phyloP scores from a whole-genome alignment of 495 filamentous ascomycete genomes.

The Penicillium canariense region DNA sequence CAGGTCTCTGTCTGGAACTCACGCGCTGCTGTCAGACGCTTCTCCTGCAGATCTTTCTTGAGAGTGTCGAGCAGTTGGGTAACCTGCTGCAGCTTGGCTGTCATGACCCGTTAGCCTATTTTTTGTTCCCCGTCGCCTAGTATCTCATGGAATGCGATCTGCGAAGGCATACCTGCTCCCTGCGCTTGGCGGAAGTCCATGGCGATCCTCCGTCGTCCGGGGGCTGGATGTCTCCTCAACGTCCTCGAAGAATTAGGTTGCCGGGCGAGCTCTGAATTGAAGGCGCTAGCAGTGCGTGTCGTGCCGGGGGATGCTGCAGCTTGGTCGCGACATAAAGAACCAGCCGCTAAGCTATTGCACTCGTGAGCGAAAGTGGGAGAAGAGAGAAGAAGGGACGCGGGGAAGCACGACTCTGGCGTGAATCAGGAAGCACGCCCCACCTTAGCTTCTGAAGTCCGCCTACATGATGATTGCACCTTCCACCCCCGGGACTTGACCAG shows the following conservation, averaged over 20 bases:
- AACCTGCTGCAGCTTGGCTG: conserved; percentile 66
- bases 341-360: not conserved
- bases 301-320: not conserved
- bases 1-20: conserved; percentile 24
- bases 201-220: not conserved
- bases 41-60: conserved; percentile 54
- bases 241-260: not conserved
- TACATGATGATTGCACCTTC: not conserved
- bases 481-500: not conserved
- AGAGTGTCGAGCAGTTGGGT: conserved; percentile 57
- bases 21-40: conserved; percentile 56
- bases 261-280: not conserved
- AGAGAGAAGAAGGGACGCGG: conserved; percentile 1
- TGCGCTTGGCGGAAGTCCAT: conserved; percentile 20
- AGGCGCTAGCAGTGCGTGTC: not conserved
- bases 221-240: not conserved
- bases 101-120: not conserved
- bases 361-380: not conserved
- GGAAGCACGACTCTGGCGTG: conserved; percentile 1
- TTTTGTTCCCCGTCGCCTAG: too few relatives aligned
- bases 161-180: conserved; percentile 30
- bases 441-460: not conserved
- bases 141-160: conserved; percentile 9
- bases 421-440: conserved; percentile 1
- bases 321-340: not conserved